A percentile compares a stretch with the other conserved stretches of the same genome.
These are phyloP conservation scores for Boletus speciosus DNA, from an alignment of 768 basidiomycete species.

Conservation along the genomic window DNA sequence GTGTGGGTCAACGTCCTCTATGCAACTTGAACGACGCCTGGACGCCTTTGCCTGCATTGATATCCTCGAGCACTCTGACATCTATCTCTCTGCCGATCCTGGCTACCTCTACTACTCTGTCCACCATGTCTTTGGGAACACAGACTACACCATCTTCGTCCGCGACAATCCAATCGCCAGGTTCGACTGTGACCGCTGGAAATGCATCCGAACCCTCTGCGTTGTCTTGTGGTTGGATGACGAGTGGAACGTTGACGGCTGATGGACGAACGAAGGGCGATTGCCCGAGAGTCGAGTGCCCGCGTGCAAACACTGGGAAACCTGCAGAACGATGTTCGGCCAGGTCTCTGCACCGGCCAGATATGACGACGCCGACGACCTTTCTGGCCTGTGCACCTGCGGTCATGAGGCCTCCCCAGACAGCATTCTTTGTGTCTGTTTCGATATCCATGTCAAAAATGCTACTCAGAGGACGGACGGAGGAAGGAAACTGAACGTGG, in stretches of 20 bases:
- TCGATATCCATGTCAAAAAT: background rate
- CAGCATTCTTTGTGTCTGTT: conserved; percentile 70
- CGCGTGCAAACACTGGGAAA: conserved; percentile 82
- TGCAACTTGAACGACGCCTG: conserved; percentile 76
- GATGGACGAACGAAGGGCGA: conserved; percentile 80
- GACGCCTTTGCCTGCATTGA: conserved; percentile 69
- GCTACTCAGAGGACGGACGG: background rate
- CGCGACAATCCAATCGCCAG: conserved; percentile 82
- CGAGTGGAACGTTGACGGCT: conserved; percentile 64
- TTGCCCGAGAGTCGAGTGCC: conserved; percentile 83
- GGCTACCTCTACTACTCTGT: conserved; percentile 58
- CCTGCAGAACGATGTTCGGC: conserved; percentile 64
- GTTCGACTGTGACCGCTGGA: conserved; percentile 54
- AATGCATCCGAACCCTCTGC: conserved; percentile 40
- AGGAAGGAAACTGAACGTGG: conserved; percentile 45
- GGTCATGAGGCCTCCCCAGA: conserved; percentile 93
- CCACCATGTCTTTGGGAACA: conserved; percentile 54
- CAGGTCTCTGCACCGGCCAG: conserved; percentile 82
- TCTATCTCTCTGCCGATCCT: conserved; percentile 60
- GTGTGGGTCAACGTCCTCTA: conserved; percentile 44
- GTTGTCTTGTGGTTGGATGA: conserved; percentile 36
- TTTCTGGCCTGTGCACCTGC: conserved; percentile 74
- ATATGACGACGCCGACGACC: conserved; percentile 74
- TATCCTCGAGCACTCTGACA: conserved; percentile 68
- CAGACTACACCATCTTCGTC: conserved; percentile 90